Evolutionary conservation across 192 early-diverging fungal species (phyloP).

Genomic region (Obelidium mucronatum): DNA sequence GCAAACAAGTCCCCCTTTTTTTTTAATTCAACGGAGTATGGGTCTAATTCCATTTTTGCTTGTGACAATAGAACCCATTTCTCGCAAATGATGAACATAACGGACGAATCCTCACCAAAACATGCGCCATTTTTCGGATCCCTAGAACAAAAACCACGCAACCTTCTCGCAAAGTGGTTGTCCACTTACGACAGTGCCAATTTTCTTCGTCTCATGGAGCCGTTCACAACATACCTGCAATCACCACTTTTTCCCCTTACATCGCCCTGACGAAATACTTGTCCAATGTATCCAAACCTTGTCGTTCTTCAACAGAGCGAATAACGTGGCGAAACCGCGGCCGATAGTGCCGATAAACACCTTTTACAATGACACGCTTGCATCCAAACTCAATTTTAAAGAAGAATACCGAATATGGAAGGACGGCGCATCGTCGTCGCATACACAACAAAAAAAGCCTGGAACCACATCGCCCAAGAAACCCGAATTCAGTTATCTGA

Average conservation of each 20-base stretch:
- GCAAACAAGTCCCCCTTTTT: not conserved
- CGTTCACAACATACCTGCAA: slow-evolving; percentile 59
- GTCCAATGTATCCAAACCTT: slow-evolving; percentile 60
- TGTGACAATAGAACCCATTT: slow-evolving; percentile 62
- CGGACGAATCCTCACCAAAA: slow-evolving; percentile 52
- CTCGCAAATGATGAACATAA: slow-evolving; percentile 55
- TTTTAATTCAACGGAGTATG: too few species aligned
- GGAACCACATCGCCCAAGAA: slow-evolving; percentile 20
- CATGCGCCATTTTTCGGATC: slow-evolving; percentile 51
- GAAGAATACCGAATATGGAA: slow-evolving; percentile 81
- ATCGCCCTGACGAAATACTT: slow-evolving; percentile 50
- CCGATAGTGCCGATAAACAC: slow-evolving; percentile 50
- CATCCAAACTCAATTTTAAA: slow-evolving; percentile 70
- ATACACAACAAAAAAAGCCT: not conserved
- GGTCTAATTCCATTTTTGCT: too few species aligned
- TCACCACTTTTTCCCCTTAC: slow-evolving; percentile 55
- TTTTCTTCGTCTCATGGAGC: slow-evolving; percentile 49
- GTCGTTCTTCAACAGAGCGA: slow-evolving; percentile 60
- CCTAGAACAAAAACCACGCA: slow-evolving; percentile 43
- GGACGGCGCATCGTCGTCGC: too few species aligned
- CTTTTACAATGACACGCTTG: slow-evolving; percentile 57
- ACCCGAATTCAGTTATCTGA: slow-evolving; percentile 71
- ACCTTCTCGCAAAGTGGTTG: slow-evolving; percentile 59
- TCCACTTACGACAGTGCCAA: slow-evolving; percentile 52
- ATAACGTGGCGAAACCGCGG: slow-evolving; percentile 45